Evolutionary conservation across 768 basidiomycete genomes (phyloP).

Genomic region (Steccherinum ochraceum): DNA sequence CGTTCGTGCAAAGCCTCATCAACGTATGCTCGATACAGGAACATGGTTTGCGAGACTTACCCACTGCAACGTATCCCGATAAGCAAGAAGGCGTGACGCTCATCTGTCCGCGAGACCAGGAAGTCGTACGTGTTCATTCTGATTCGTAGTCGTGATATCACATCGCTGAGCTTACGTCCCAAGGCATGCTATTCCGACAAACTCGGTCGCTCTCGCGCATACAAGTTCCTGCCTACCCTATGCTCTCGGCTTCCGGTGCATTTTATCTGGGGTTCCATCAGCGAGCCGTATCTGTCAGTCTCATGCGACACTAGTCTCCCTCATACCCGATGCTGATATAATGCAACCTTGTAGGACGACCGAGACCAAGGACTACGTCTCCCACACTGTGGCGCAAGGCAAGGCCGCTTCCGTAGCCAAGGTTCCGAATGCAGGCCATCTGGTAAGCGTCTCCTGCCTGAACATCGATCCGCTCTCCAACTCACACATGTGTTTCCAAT

Average conservation of each 20-base stretch:
- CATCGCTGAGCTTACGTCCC: too few species aligned
- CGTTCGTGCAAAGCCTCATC: not conserved
- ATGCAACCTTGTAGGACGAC: constrained; percentile 1
- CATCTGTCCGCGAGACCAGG: constrained; percentile 14
- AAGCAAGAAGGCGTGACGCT: constrained; percentile 18
- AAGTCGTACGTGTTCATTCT: constrained; percentile 7
- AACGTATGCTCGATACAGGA: constrained; percentile 25
- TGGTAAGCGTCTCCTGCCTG: too few species aligned
- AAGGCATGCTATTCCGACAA: constrained; percentile 11
- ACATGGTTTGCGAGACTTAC: constrained; percentile 29
- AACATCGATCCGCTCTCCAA: too few species aligned
- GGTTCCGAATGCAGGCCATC: constrained; percentile 8
- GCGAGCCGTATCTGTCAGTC: constrained; percentile 9
- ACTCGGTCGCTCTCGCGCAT: constrained; percentile 9
- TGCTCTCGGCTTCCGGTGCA: constrained; percentile 13
- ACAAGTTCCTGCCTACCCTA: constrained; percentile 6
- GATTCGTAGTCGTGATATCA: not conserved
- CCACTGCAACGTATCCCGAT: constrained; percentile 16
- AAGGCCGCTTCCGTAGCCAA: constrained; percentile 4
- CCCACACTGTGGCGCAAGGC: constrained; percentile 3
- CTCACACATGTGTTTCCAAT: too few species aligned
- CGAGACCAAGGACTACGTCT: constrained; percentile 4
- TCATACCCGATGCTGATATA: not conserved
- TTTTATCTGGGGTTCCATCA: constrained; percentile 12
- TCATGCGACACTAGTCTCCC: not conserved